Evolutionary conservation across 1,139 yeast species (phyloP).

Genomic region (Suhomyces coccinellae): DNA sequence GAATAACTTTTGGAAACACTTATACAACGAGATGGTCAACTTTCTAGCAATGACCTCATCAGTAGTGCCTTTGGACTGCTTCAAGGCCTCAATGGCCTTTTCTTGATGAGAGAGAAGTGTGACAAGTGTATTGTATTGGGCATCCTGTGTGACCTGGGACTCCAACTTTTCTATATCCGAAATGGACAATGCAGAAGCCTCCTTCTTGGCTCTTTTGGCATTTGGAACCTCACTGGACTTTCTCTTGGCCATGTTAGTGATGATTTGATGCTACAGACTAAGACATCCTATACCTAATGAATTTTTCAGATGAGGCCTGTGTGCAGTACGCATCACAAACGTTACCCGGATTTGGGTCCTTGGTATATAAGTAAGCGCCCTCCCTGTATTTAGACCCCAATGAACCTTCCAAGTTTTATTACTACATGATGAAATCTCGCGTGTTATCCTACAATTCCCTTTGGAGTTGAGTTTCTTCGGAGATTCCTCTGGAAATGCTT

Average conservation of each 20-base stretch:
- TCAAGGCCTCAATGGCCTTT: slow-evolving; percentile 23
- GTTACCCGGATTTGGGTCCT: slow-evolving; percentile 23
- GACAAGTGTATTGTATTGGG: slow-evolving; percentile 53
- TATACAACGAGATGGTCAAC: slow-evolving; percentile 52
- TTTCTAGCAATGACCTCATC: slow-evolving; percentile 40
- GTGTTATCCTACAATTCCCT: slow-evolving; percentile 52
- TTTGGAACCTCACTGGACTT: slow-evolving; percentile 5
- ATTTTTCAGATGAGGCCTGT: slow-evolving; percentile 10
- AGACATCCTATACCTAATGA: slow-evolving; percentile 6
- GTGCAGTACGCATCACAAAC: neutral
- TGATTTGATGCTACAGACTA: neutral
- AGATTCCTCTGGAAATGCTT: slow-evolving; percentile 42
- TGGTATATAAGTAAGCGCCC: slow-evolving; percentile 17
- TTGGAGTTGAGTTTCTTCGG: slow-evolving; percentile 39
- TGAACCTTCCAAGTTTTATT: slow-evolving; percentile 56
- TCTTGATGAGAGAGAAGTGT: slow-evolving; percentile 42
- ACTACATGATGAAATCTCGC: slow-evolving; percentile 64
- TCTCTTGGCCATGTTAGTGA: slow-evolving; percentile 11
- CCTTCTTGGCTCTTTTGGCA: slow-evolving; percentile 8
- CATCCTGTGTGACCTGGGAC: slow-evolving; percentile 28
- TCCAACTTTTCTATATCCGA: slow-evolving; percentile 35
- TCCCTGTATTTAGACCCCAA: slow-evolving; percentile 28
- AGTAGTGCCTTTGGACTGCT: slow-evolving; percentile 21
- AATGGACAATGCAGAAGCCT: slow-evolving; percentile 18
- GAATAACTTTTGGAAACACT: slow-evolving; percentile 58